Conservation (phyloP, 225 moss, liverwort and hornwort genomes). For the Takakia lepidozioides region DNA sequence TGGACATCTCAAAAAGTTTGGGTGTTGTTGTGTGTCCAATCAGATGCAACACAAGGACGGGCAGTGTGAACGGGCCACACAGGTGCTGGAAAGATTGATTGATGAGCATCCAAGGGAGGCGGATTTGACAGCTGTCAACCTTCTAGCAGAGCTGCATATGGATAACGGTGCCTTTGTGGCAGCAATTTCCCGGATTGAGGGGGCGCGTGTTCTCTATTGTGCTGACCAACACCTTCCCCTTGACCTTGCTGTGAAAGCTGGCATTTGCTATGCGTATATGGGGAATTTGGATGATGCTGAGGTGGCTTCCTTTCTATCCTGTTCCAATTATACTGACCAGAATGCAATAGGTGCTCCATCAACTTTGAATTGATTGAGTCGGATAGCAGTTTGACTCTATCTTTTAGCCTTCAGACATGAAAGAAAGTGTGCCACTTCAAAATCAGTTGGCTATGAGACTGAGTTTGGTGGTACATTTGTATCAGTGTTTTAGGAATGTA, state of each 20-base stretch:
- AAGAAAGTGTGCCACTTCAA: too few relatives aligned
- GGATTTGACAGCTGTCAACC: slow-evolving; percentile 90
- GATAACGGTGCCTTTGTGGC: slow-evolving; percentile 82
- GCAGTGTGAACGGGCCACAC: slow-evolving; percentile 73
- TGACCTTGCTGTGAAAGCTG: slow-evolving; percentile 92
- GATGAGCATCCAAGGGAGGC: slow-evolving; percentile 82
- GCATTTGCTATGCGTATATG: slow-evolving; percentile 95
- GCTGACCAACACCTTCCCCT: slow-evolving; percentile 79
- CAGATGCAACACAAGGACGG: slow-evolving; percentile 97
- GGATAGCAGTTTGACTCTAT: too few relatives aligned
- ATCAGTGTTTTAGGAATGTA: too few relatives aligned
- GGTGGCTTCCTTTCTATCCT: slow-evolving; percentile 44
- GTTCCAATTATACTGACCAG: neutral
- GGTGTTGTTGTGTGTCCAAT: slow-evolving; percentile 1
- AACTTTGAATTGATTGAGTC: too few relatives aligned
- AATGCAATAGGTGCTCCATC: too few relatives aligned
- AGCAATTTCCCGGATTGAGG: slow-evolving; percentile 82
- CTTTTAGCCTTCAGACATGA: too few relatives aligned
- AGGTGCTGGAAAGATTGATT: slow-evolving; percentile 77
- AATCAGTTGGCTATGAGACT: too few relatives aligned
- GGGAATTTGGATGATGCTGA: slow-evolving; percentile 88
- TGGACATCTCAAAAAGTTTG: too few relatives aligned
- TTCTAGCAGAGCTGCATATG: slow-evolving; percentile 90
- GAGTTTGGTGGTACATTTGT: too few relatives aligned
- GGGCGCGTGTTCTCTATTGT: slow-evolving; percentile 62